Evolutionary conservation across 2,329 filamentous ascomycete genomes (phyloP).

Genomic region (Coleophoma eucalyptorum): DNA sequence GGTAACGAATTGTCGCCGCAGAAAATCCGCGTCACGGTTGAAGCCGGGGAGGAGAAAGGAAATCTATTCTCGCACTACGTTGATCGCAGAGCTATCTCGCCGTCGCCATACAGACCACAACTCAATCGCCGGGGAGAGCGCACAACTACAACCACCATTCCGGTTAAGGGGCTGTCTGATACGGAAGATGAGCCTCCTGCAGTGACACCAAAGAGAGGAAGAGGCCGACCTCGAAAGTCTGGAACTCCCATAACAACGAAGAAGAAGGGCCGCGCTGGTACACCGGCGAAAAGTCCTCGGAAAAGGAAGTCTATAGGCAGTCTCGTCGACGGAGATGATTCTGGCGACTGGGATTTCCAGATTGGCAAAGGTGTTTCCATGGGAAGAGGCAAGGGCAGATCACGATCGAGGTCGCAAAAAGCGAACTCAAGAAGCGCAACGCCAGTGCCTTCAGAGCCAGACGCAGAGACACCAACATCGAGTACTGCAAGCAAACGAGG

Average conservation of each 20-base stretch:
- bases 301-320: conserved; percentile 20
- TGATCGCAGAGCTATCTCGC: conserved; percentile 7
- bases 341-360: conserved; percentile 16
- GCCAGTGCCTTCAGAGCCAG: neutral
- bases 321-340: conserved; percentile 19
- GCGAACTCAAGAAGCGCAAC: conserved; percentile 12
- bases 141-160: conserved; percentile 26
- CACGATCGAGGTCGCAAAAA: conserved; percentile 22
- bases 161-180: conserved; percentile 27
- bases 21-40: conserved; percentile 29
- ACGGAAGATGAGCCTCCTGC: conserved; percentile 16
- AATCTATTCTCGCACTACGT: conserved; percentile 14
- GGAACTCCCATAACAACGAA: conserved; percentile 30
- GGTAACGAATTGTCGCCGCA: conserved; percentile 28
- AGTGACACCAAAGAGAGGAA: conserved; percentile 33
- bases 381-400: conserved; percentile 17
- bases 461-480: conserved; percentile 5
- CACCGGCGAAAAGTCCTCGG: conserved; percentile 14
- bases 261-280: conserved; percentile 16
- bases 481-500: conserved; percentile 13
- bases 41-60: conserved; percentile 23
- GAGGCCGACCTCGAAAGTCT: conserved; percentile 39
- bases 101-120: conserved; percentile 14
- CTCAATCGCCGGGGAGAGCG: conserved; percentile 17
- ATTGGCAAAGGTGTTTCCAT: conserved; percentile 17